Evolutionary conservation across 2,329 filamentous ascomycete genomes (phyloP).

Genomic region (Dothideomycetes sp.): DNA sequence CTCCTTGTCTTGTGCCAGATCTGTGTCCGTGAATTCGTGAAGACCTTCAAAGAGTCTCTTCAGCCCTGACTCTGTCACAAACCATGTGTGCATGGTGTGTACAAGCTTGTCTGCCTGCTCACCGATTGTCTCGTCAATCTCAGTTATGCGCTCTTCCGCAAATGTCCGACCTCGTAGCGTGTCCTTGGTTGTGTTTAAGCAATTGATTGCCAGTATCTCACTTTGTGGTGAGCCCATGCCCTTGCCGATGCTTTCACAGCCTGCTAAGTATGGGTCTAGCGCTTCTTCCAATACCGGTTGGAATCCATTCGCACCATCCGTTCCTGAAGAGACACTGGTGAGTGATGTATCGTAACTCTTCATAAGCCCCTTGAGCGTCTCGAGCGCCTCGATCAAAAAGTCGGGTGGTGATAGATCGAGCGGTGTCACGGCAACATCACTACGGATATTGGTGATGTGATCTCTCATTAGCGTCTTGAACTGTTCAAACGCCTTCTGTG

Average conservation of each 20-base stretch:
- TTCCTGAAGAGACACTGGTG: constrained; percentile 47
- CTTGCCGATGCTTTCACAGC: constrained; percentile 61
- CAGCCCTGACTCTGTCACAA: constrained; percentile 67
- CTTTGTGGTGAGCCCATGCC: constrained; percentile 48
- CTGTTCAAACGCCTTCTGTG: constrained; percentile 69
- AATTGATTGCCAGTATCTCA: constrained; percentile 67
- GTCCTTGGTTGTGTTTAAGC: constrained; percentile 49
- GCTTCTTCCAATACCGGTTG: constrained; percentile 66
- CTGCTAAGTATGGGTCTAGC: constrained; percentile 74
- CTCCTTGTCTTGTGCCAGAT: constrained; percentile 19
- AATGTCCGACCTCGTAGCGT: constrained; percentile 56
- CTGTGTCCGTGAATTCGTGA: constrained; percentile 31
- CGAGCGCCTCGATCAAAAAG: constrained; percentile 72
- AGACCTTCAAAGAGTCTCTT: constrained; percentile 53
- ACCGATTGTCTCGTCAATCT: constrained; percentile 22
- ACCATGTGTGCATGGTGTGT: constrained; percentile 52
- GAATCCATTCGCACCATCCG: constrained; percentile 46
- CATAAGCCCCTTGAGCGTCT: constrained; percentile 69
- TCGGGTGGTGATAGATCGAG: constrained; percentile 67
- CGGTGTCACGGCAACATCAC: constrained; percentile 59
- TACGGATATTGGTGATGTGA: constrained; percentile 64
- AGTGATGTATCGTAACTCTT: constrained; percentile 80
- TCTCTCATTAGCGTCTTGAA: constrained; percentile 77
- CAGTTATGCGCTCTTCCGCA: constrained; percentile 42
- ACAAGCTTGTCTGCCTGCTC: constrained; percentile 42